Evolutionary conservation across 352 stramenopile species (phyloP), one percentile per base, ranked within the genome.

Genomic region (Elongisporangium anandrum): DNA sequence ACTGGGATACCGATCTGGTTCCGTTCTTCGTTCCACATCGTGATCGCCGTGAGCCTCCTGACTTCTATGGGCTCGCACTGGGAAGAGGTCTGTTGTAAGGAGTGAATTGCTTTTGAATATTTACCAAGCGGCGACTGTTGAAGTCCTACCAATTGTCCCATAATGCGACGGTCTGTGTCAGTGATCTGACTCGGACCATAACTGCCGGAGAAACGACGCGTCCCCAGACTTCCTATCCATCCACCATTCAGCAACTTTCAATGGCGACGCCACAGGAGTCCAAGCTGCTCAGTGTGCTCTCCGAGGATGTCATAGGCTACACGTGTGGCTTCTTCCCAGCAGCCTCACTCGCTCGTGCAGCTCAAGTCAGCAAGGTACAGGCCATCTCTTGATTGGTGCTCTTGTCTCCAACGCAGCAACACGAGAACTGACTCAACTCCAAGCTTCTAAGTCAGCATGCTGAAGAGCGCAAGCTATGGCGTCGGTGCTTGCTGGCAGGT

Each of bases 401-500:
- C 26, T 1, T 38, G 3, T 5, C 26, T 38, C 24, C 26, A 38
- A 5, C 7, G n/a, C n/a, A n/a, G n/a, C n/a, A n/a, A n/a, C n/a
- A n/a, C 12, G 26, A 38, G 4, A 38, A 38, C 26, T 38, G 12
- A 38, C 26, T 5, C 26, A 10, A 9, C 26, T 9, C 3, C 26
- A n/a, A 68, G 61, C 13, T 48, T 39, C 23, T 68, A 26, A 52
- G 54, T 34, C 26, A 26, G 0, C 7, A 60, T 24, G 50, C 39
- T n/a, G 63, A 64, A 6, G 59, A 64, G 49, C 39, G 21, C 2
- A 56, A 63, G 48, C 23, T 80, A 4, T 85, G 75, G 75, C 48
- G 59, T 15, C 49, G 65, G 16, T 70, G 76, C 45, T 51, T 81
- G 3, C 51, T 22, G 0, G 55, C 67, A 56, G 75, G 75, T 81